Conservation (phyloP, 2,329 filamentous ascomycete species). For the Colletotrichum sp. region DNA sequence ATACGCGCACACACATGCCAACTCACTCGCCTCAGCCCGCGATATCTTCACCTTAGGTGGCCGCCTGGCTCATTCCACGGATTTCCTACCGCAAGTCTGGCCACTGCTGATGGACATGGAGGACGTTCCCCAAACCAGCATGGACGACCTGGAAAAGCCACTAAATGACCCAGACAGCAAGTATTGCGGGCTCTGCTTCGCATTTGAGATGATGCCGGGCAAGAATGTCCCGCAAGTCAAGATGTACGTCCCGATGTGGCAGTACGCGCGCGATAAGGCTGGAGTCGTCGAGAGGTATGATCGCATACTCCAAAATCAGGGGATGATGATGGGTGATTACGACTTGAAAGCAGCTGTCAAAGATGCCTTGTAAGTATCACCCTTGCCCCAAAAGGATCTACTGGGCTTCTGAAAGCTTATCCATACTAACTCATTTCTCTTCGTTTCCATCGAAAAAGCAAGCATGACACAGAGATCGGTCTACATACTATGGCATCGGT, state of each 20-base stretch:
- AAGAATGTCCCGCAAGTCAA: background rate
- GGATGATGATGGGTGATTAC: background rate
- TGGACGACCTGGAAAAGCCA: background rate
- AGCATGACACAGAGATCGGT: background rate
- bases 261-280: background rate
- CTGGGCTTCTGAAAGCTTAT: background rate
- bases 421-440: background rate
- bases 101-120: background rate
- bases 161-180: background rate
- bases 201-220: background rate
- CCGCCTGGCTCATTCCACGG: background rate
- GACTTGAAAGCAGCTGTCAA: background rate
- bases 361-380: constrained; percentile 3
- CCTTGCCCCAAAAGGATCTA: background rate
- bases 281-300: background rate
- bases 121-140: background rate
- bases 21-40: background rate
- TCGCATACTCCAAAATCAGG: background rate
- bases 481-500: constrained; percentile 6
- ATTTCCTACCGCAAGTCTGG: background rate
- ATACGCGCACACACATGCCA: background rate
- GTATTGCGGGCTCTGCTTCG: background rate
- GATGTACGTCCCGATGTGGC: background rate
- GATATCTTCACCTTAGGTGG: background rate
- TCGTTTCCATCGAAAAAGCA: background rate